A percentile compares a stretch with the other conserved stretches of the same genome.
Conservation (phyloP, 2,329 filamentous ascomycete species). For the Stachybotrys echinatus region DNA sequence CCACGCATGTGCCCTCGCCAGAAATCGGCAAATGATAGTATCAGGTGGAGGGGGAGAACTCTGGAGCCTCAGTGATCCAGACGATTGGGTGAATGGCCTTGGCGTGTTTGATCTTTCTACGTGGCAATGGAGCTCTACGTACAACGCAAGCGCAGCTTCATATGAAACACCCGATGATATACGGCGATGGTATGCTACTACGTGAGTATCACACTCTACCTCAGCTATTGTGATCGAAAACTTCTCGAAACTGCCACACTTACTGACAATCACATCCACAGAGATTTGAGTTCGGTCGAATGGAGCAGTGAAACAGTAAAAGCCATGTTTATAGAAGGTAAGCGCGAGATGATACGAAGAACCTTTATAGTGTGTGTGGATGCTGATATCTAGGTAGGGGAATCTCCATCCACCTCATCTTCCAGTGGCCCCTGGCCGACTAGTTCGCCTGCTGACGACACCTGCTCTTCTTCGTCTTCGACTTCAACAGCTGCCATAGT, state of each 20-base stretch:
- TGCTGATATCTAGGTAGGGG: too few relatives aligned
- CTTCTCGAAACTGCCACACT: background rate
- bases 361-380: too few relatives aligned
- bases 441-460: too few relatives aligned
- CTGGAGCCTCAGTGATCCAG: background rate
- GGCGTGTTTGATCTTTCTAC: background rate
- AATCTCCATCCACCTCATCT: too few relatives aligned
- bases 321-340: background rate
- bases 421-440: too few relatives aligned
- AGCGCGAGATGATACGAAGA: too few relatives aligned
- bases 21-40: background rate
- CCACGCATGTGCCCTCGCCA: background rate
- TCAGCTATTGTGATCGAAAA: background rate
- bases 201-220: too few relatives aligned
- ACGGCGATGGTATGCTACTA: background rate
- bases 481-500: too few relatives aligned
- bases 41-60: background rate
- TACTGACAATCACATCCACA: background rate
- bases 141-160: background rate
- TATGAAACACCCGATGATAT: background rate
- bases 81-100: background rate
- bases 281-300: background rate
- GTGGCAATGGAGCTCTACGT: background rate
- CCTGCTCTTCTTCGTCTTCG: too few relatives aligned
- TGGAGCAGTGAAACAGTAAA: background rate